Evolutionary conservation across 139 green algal species (phyloP), one percentile per base, ranked within the genome.

Genomic region (Chlorella sp.): DNA sequence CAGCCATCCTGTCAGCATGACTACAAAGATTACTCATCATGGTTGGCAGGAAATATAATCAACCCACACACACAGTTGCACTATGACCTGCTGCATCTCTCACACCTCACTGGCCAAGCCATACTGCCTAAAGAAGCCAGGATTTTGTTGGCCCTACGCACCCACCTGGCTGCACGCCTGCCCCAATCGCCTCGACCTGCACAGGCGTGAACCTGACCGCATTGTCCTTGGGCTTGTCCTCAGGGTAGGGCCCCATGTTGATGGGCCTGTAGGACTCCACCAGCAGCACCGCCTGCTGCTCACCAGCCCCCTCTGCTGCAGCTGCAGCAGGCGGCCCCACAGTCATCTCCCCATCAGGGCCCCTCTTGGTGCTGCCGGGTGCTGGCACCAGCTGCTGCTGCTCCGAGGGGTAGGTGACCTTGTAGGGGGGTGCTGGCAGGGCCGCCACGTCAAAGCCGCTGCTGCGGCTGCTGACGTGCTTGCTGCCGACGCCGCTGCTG

Each of bases 191-290:
- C 32, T 74, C 27, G 31, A 89, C 82, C 83, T 96, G 91, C 60
- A 94, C 86, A 2, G 90, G 87, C n/a, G 95, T 98, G 81, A 99
- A 99, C 31, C 93, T 83, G 26, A 99, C 92, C n/a, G 30, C 36
- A 79, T 98, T 98, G 24, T 80, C 73, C 4, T 80, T 82, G 0
- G 88, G 87, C 77, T 88, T 73, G 82, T 97, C 85, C 78, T 95
- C 70, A 31, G 76, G 92, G 77, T 97, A 98, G 0, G 93, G 93
- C 36, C 94, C 93, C 5, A 90, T 88, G 74, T 97, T 84, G 1
- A 82, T 77, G 10, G 91, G 87, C 27, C 63, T 78, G 78, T 98
- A 97, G 23, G 81, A 77, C 77, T 96, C 81, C 29, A 90, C 89
- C 70, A 86, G 32, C 62, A 96, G 77, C n/a, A n/a, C n/a, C n/a